Conservation (phyloP, 2,329 filamentous ascomycete species). For the Bipolaris cookei region DNA sequence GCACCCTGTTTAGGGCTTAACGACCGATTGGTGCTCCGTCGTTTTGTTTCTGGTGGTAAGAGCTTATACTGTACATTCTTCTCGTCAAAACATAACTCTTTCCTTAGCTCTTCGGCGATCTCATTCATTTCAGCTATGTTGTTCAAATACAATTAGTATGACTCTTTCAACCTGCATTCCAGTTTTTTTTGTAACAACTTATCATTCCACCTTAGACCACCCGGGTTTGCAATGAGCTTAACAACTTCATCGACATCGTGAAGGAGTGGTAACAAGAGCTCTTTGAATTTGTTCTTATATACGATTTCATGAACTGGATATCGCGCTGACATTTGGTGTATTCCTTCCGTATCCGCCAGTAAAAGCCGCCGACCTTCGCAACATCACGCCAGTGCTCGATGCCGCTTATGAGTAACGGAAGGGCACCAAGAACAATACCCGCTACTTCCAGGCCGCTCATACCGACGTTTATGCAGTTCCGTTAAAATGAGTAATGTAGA, state of each 20-base stretch:
- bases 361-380: slow-evolving; percentile 1
- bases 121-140: neutral
- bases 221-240: neutral
- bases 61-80: neutral
- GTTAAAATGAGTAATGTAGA: neutral
- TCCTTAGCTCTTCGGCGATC: neutral
- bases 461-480: too few relatives aligned
- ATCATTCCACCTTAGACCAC: neutral
- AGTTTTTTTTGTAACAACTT: neutral
- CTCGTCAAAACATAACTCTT: neutral
- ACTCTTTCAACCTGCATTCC: neutral
- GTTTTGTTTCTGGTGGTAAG: neutral
- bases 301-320: neutral
- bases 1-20: neutral
- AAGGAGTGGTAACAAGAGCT: neutral
- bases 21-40: neutral
- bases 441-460: neutral
- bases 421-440: neutral
- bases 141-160: neutral
- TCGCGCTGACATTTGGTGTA: neutral
- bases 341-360: neutral
- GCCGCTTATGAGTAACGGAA: neutral
- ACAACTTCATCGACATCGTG: neutral
- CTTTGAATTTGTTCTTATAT: neutral
- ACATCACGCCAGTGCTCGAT: slow-evolving; percentile 1